Base-by-base conservation (phyloP, 2,329 filamentous ascomycete species). In the Dothistroma pini region DNA sequence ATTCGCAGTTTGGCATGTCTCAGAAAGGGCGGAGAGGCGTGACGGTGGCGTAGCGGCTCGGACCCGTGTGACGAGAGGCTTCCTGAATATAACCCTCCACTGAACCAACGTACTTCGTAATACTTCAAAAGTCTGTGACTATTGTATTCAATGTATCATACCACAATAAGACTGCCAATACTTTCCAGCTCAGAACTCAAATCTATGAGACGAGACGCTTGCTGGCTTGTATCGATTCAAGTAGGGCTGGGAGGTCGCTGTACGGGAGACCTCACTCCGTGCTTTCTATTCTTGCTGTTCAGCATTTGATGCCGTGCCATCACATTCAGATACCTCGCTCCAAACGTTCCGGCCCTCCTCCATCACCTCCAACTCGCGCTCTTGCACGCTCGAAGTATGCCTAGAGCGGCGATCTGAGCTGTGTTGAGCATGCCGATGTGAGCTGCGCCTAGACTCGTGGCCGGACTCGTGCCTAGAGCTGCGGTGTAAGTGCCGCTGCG, bases 271-370 rank as follows among this genome's bases (percentile, higher is more conserved):
- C 10, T 52, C 53, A 22, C 58, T 60, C 19, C 47, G 53, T 8
- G 29, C 29, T 7, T 44, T 14, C n/a, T 25, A 32, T 25, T 10
- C 35, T 12, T 34, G 48, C 4, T 21, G 34, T 19, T 58, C 49
- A 31, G 31, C 12, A 34, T 54, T 38, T 3, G 57, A 52, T 16
- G 21, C 22, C 5, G 58, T 56, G 44, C 41, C 52, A 11, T 60
- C 47, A 14, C 51, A 56, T 11, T 56, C 25, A 11, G 53, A n/a
- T 10, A 34, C 32, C 8, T 41, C 47, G 21, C 52, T 59, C 51
- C 57, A 51, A 2, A 56, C 32, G 19, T 55, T 55, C 19, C 57
- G 7, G 11, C 57, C 57, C 50, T 59, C 57, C 16, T 60, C 58
- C 53, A 60, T 60, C 7, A 55, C 52, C 29, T 41, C 53, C 16